Base-by-base conservation (phyloP, 2,329 filamentous ascomycete species). In the Fonsecaea monophora region DNA sequence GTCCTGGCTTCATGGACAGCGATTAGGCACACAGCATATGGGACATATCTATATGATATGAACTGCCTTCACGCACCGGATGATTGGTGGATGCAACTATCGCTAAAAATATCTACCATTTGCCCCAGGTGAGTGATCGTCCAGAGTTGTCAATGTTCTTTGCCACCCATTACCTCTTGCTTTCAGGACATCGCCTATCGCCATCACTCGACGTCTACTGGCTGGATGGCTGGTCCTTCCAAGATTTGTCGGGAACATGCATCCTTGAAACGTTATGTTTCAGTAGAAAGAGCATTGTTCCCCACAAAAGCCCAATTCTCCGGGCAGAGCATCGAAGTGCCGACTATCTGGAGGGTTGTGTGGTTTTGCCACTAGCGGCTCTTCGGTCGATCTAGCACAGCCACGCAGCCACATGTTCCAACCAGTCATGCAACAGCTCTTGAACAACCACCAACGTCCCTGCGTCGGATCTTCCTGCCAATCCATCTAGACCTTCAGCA, bases 331-430 rank as follows among this genome's bases (percentile, higher is more conserved):
- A 21, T 55, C 25, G 30, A 34, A 18, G 59, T 34, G 37, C 30
- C 50, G 12, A 25, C 30, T n/a, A 30, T 25, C 34, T 60, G 30
- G 57, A 25, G 45, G 37, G 61, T 45, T 55, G 40, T 32, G 45
- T 50, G 12, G 18, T 53, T 54, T 65, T 56, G 64, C 64, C 59
- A 66, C 59, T 62, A 59, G 58, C 59, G 37, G n/a, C 38, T 53
- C 42, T 50, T 60, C 61, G 48, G 50, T 50, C 32, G 18, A 34
- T 60, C 53, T 34, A 15, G 63, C 68, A 70, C 68, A 59, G 68
- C 68, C 68, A 66, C 67, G 38, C 64, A 69, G 67, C 67, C 67
- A 70, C 68, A 62, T 35, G 15, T 15, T 18, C 12, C 40, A 65
- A 42, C 66, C 66, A 68, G 13, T 68, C 62, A 68, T 25, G 30